Percentiles rank a stretch among this genome's conserved stretches.
These are phyloP conservation scores for Metarhizium album DNA, from an alignment of 2,329 filamentous ascomycete genomes.

Conservation along the genomic window DNA sequence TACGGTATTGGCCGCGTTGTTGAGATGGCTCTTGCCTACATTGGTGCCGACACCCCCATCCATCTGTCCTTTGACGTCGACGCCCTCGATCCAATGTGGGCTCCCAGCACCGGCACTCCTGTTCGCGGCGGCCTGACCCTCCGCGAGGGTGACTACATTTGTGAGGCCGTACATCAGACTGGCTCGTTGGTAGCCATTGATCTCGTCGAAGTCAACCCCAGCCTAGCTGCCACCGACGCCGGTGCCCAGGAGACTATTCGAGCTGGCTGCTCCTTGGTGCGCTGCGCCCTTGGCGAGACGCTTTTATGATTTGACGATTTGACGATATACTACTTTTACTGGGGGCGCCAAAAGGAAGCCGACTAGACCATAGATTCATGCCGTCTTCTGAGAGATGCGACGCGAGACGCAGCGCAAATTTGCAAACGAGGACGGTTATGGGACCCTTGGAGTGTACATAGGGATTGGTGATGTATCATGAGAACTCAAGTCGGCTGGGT, in stretches of 20 bases:
- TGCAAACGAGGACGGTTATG: not conserved
- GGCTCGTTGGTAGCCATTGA: slow-evolving; percentile 71
- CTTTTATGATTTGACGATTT: slow-evolving; percentile 45
- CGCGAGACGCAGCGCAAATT: not conserved
- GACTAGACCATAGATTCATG: slow-evolving; percentile 1
- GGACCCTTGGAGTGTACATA: not conserved
- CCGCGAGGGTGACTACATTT: slow-evolving; percentile 94
- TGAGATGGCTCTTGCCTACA: slow-evolving; percentile 96
- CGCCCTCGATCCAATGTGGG: slow-evolving; percentile 90
- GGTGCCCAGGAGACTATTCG: slow-evolving; percentile 80
- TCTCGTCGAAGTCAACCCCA: slow-evolving; percentile 73
- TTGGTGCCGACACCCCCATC: slow-evolving; percentile 88
- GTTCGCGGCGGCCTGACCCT: slow-evolving; percentile 89
- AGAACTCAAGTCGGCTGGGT: not conserved
- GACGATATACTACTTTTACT: not conserved
- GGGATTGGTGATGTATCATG: not conserved
- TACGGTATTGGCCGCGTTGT: slow-evolving; percentile 92
- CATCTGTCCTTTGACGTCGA: slow-evolving; percentile 97
- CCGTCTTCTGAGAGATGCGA: not conserved
- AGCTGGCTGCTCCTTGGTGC: slow-evolving; percentile 80
- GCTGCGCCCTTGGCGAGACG: slow-evolving; percentile 87
- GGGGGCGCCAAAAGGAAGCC: not conserved
- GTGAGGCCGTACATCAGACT: slow-evolving; percentile 73
- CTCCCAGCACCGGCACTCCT: slow-evolving; percentile 88
- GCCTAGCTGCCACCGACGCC: slow-evolving; percentile 48